Base-by-base conservation (phyloP, 2,329 filamentous ascomycete genomes). In the Fusarium siculi region DNA sequence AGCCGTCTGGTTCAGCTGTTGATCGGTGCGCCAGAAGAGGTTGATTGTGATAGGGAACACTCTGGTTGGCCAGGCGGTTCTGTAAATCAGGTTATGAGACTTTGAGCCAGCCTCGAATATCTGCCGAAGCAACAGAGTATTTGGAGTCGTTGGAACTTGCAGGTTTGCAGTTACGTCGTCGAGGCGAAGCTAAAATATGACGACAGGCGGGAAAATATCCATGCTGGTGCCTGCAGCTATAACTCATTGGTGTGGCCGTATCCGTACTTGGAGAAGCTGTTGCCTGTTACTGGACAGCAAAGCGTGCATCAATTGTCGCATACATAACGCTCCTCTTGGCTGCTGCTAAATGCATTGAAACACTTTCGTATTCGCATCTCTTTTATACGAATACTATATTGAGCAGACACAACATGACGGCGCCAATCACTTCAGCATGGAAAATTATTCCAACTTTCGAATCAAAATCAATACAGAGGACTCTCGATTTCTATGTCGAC, bases 101-200 rank as follows among this genome's bases (percentile, higher is more conserved):
- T 55, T 56, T 56, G 15, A 60, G 66, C 61, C 54, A 55, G 56
- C 64, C 43, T 56, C 34, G 43, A 60, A 46, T 34, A 68, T 53
- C 37, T 57, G 50, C 68, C 55, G 52, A 63, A 67, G 50, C 44
- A 55, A 66, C 40, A 52, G 23, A 54, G 58, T 49, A 40, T 60
- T 54, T 44, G 53, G 23, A 56, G 34, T 39, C 39, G 50, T 32
- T 59, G 36, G 36, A 55, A 66, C 32, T 58, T 72, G 65, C n/a
- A 52, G 16, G 47, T 23, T 52, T 36, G n/a, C 6, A 36, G 30
- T 52, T 36, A 52, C 57, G 65, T 66, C 55, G 65, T 36, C 46
- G 70, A 50, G 71, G 71, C 59, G 43, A 63, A 71, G 63, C 59
- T 72, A 63, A 47, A 63, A 58, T 25, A 74, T 72, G 68, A 74